Percentiles rank a stretch among this genome's conserved stretches.
These are phyloP conservation scores for Ganoderma resinaceum DNA, from an alignment of 1,284 basidiomycete genomes.

Conservation along the genomic window DNA sequence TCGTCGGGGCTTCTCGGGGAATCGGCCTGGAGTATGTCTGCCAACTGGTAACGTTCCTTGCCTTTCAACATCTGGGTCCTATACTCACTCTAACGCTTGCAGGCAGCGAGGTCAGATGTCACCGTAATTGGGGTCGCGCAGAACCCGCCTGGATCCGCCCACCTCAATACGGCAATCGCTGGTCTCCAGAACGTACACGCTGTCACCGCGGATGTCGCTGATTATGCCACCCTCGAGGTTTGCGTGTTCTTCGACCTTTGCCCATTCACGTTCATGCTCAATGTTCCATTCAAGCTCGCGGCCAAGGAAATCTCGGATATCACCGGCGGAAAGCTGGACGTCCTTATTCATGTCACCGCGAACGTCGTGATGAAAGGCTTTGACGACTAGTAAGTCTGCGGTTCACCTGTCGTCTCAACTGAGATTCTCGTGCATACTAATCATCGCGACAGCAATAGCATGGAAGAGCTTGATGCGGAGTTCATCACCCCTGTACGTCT, in stretches of 20 bases:
- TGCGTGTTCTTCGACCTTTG: neutral
- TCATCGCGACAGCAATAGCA: slow-evolving; percentile 9
- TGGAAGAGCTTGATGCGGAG: slow-evolving; percentile 28
- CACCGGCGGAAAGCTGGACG: slow-evolving; percentile 39
- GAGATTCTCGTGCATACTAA: neutral
- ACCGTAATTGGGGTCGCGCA: slow-evolving; percentile 5
- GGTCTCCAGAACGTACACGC: slow-evolving; percentile 11
- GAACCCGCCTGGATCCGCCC: neutral
- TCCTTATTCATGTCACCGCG: slow-evolving; percentile 42
- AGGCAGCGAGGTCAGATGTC: neutral
- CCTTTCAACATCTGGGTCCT: neutral
- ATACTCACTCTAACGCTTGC: neutral
- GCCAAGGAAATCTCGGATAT: slow-evolving; percentile 28
- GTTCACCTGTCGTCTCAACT: no score
- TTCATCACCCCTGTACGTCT: slow-evolving; percentile 23
- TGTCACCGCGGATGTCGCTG: slow-evolving; percentile 5
- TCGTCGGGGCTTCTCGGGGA: slow-evolving; percentile 1
- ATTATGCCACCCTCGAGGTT: slow-evolving; percentile 7
- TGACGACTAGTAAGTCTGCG: slow-evolving; percentile 21
- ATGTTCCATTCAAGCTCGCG: slow-evolving; percentile 11
- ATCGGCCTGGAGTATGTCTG: slow-evolving; percentile 7
- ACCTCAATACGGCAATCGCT: neutral
- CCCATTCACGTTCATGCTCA: neutral
- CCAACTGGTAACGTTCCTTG: neutral
- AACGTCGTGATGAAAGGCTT: slow-evolving; percentile 8